phyloP scores from a whole-genome alignment of 257 asterid species.

The Ocimum tenuiflorum region DNA sequence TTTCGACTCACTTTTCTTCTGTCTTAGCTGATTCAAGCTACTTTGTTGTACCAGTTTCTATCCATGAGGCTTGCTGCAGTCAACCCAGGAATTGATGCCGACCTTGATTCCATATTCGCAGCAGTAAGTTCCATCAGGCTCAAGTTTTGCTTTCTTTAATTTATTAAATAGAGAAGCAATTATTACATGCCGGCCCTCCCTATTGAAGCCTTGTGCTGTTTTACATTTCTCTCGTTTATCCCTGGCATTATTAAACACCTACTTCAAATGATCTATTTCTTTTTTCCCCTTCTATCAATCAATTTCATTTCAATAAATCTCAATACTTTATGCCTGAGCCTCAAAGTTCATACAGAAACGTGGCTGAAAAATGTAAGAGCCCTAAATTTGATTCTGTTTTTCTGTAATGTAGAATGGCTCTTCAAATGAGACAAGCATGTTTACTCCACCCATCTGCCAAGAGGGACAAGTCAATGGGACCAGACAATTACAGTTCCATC shows the following conservation, averaged over 20 bases:
- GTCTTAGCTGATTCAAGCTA: constrained; percentile 1
- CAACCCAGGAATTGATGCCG: constrained; percentile 65
- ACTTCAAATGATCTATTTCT: too few species aligned
- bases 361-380: neutral
- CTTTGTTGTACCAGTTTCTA: constrained; percentile 48
- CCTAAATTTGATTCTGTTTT: neutral
- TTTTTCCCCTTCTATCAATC: neutral
- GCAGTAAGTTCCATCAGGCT: constrained; percentile 41
- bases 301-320: neutral
- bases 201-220: neutral
- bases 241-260: neutral
- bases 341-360: neutral
- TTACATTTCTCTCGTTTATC: neutral
- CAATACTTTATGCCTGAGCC: neutral
- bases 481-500: constrained; percentile 54
- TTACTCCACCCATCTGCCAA: constrained; percentile 48
- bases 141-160: neutral
- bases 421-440: constrained; percentile 43
- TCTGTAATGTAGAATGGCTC: constrained; percentile 44
- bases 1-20: neutral
- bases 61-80: constrained; percentile 95
- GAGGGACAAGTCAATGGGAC: constrained; percentile 49
- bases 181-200: neutral
- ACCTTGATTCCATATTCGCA: constrained; percentile 58
- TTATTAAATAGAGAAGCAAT: neutral